Evolutionary conservation across 352 stramenopile species (phyloP).

Genomic region (Pythium rhizo-oryzae): DNA sequence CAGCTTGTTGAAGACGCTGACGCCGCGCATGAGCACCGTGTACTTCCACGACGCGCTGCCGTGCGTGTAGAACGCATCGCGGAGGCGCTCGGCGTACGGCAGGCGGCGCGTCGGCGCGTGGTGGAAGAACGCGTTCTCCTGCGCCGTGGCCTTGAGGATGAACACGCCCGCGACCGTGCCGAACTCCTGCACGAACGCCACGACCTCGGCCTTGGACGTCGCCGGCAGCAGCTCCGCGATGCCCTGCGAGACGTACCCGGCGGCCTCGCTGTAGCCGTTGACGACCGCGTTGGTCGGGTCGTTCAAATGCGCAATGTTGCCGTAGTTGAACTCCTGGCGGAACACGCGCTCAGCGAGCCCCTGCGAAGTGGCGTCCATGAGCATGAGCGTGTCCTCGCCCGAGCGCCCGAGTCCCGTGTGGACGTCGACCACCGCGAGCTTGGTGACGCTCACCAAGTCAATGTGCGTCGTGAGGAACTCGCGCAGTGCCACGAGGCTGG

Average conservation of each 20-base stretch:
- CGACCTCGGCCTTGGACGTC: slow-evolving; percentile 19
- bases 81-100: slow-evolving; percentile 60
- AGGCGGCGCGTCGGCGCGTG: slow-evolving; percentile 45
- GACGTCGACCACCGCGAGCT: slow-evolving; percentile 88
- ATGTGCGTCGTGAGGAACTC: slow-evolving; percentile 64
- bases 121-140: slow-evolving; percentile 71
- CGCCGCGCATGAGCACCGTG: slow-evolving; percentile 54
- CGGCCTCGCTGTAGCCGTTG: slow-evolving; percentile 56
- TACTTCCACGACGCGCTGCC: slow-evolving; percentile 62
- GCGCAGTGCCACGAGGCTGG: slow-evolving; percentile 62
- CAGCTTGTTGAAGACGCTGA: slow-evolving; percentile 53
- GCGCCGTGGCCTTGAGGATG: slow-evolving; percentile 57
- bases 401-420: slow-evolving; percentile 91
- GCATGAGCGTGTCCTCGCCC: slow-evolving; percentile 54
- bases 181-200: slow-evolving; percentile 70
- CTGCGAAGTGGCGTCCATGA: slow-evolving; percentile 27
- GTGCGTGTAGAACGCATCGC: slow-evolving; percentile 83
- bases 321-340: slow-evolving; percentile 25
- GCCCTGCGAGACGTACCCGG: slow-evolving; percentile 48
- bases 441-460: slow-evolving; percentile 37
- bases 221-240: slow-evolving; percentile 36
- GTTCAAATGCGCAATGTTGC: slow-evolving; percentile 31
- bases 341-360: slow-evolving; percentile 13
- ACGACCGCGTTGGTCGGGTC: slow-evolving; percentile 38
- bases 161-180: slow-evolving; percentile 65